Evolutionary conservation across 2,329 filamentous ascomycete species (phyloP), one percentile per base, ranked within the genome.

Genomic region (Hymenoscyphus albidus): DNA sequence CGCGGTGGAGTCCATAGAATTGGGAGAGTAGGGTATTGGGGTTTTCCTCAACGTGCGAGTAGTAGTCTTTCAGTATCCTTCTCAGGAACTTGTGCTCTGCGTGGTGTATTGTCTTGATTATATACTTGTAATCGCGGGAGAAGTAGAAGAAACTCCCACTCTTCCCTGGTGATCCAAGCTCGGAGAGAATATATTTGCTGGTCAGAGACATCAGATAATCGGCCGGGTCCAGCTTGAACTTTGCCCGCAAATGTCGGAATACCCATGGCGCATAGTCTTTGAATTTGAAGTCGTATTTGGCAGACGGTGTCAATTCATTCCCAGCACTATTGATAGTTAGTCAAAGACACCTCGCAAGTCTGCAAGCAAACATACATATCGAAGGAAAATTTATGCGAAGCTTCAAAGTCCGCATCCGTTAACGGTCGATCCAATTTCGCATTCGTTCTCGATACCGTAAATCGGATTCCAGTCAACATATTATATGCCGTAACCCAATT

Each of bases 231-330:
- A 98, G 86, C 72, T 90, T 88, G 80, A 99, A 99, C 68, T 89
- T 90, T 59, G 87, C 82, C 70, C 95, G 91, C 55, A 99, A 84
- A 78, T 93, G 92, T 73, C 95, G 92, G 79, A 99, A 99, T 65
- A 99, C 95, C 93, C 94, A 98, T 64, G 95, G 95, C n/a, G 94
- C 94, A 78, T 99, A 99, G 80, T 99, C 95, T 81, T 99, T 99
- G 84, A 99, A 99, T 79, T 99, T 99, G 87, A 99, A 99, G 80
- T 99, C 95, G 81, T 99, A 99, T 79, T 99, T 98, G 71, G 95
- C 93, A 67, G 94, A 97, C 27, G 95, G 95, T 5, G 96, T 96
- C 76, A 99, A 82, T 81, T 99, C 95, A 77, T 97, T 97, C 69
- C 95, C 95, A 70, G 93, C 96, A 75, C 91, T 93, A 74, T 64